Conservation (phyloP, 306 rosid species). For the Trichosanthes cucumerina region DNA sequence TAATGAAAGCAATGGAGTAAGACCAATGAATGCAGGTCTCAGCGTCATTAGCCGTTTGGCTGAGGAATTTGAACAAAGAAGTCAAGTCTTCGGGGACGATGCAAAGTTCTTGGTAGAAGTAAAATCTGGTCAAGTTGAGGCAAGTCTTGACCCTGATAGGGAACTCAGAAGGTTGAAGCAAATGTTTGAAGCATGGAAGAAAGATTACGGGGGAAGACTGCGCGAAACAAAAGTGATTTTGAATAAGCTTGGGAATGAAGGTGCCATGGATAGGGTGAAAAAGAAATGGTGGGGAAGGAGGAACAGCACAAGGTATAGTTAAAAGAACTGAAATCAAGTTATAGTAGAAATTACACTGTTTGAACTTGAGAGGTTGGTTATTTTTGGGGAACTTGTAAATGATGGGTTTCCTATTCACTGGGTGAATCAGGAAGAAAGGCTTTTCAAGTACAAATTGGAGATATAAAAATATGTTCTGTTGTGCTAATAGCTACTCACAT, state of each 20-base stretch:
- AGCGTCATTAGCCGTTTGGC: constrained; percentile 91
- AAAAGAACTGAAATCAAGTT: constrained; percentile 6
- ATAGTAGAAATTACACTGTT: constrained; percentile 4
- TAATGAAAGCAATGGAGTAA: constrained; percentile 72
- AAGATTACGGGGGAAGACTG: constrained; percentile 70
- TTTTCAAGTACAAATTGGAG: not conserved
- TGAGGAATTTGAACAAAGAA: constrained; percentile 94
- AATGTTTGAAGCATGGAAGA: constrained; percentile 98
- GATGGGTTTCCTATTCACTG: constrained; percentile 4
- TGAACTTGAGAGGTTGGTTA: not conserved
- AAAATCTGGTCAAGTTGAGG: constrained; percentile 94
- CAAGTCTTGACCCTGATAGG: constrained; percentile 76
- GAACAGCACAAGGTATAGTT: constrained; percentile 80
- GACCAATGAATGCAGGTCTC: constrained; percentile 95
- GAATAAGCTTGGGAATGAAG: constrained; percentile 78
- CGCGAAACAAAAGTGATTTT: constrained; percentile 85
- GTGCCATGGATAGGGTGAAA: constrained; percentile 53
- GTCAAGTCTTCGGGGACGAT: constrained; percentile 95
- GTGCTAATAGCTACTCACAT: constrained; percentile 20
- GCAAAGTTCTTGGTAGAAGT: constrained; percentile 99
- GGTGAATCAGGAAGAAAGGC: not conserved
- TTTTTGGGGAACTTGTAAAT: constrained; percentile 9
- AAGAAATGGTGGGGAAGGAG: constrained; percentile 97
- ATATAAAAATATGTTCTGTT: not conserved
- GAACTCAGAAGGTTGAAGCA: constrained; percentile 93